Conservation (phyloP, 176 grass and related monocot species). For the Carex parvula region DNA sequence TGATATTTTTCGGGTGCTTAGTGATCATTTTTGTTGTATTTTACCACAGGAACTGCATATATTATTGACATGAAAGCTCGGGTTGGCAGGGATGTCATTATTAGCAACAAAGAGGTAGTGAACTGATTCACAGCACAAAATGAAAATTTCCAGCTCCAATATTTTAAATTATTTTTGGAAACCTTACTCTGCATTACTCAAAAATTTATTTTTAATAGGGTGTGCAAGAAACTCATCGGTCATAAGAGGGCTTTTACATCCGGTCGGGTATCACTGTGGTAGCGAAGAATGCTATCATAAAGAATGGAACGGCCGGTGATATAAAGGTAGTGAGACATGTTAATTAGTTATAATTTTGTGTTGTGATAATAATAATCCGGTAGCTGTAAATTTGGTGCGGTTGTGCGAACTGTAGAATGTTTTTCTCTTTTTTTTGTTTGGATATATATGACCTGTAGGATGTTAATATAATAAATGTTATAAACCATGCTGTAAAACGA, state of each 20-base stretch:
- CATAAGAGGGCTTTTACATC: slow-evolving; percentile 56
- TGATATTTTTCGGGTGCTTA: slow-evolving; percentile 7
- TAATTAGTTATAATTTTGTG: not conserved
- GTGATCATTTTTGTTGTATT: not conserved
- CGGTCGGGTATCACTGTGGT: slow-evolving; percentile 54
- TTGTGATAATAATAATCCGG: slow-evolving; percentile 6
- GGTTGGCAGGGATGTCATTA: slow-evolving; percentile 48
- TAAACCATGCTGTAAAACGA: not conserved
- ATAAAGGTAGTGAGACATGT: slow-evolving; percentile 16
- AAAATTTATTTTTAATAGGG: slow-evolving; percentile 37
- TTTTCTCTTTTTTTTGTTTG: too few relatives aligned
- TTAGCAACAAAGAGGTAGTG: slow-evolving; percentile 49
- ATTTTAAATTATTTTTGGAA: not conserved
- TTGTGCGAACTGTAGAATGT: not conserved
- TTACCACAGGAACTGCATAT: slow-evolving; percentile 56
- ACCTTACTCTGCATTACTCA: not conserved
- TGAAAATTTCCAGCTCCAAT: not conserved
- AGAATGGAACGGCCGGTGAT: slow-evolving; percentile 51
- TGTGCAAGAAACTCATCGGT: slow-evolving; percentile 57
- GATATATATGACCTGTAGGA: too few relatives aligned
- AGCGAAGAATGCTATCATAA: slow-evolving; percentile 57
- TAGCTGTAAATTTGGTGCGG: not conserved
- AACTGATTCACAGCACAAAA: not conserved
- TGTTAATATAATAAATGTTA: not conserved
- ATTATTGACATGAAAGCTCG: slow-evolving; percentile 81